Evolutionary conservation across 164 flowering plant genomes (phyloP), one percentile per base, ranked within the genome.

Genomic region (Magnolia sinica): DNA sequence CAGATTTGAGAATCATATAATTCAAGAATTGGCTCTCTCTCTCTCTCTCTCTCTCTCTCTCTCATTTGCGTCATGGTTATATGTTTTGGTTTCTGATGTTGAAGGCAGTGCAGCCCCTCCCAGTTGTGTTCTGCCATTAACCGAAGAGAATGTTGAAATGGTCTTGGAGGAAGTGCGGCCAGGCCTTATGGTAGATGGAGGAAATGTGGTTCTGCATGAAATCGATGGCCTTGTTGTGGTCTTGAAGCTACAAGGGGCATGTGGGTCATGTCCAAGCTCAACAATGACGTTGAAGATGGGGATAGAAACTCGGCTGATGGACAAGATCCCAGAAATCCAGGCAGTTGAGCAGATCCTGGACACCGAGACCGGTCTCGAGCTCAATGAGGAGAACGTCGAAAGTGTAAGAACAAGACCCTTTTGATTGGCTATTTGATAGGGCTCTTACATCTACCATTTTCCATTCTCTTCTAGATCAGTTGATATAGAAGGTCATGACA

Each of bases 251-350:
- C 95, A 93, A 86, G 98, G 97, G 31, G 98, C 98, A 51, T 95
- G 98, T 81, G 98, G 98, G 18, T 95, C 98, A 11, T 95, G 98
- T 82, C 97, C 95, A 50, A 93, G 98, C 87, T 95, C 98, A 71
- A 81, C 96, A 16, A 91, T 91, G 97, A 95, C 98, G 0, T 81
- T 95, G 64, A 95, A 86, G 79, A 90, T 87, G 92, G 98, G 98
- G 52, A 95, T 93, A 37, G 95, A 95, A 82, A 89, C 89, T 59
- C 83, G 93, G 2, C 88, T 94, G 20, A 86, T 88, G 9, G 98
- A 94, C 73, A 94, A 94, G 77, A 92, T 94, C 16, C 97, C 98
- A 1, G 95, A 91, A 80, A 92, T 94, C 11, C 20, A 78, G 82
- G 90, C 76, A n/a, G 96, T 94, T n/a, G 96, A 95, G 79, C 98